These are phyloP conservation scores for Nakataea oryzae DNA, from an alignment of 2,329 filamentous ascomycete genomes.

Conservation along the genomic window DNA sequence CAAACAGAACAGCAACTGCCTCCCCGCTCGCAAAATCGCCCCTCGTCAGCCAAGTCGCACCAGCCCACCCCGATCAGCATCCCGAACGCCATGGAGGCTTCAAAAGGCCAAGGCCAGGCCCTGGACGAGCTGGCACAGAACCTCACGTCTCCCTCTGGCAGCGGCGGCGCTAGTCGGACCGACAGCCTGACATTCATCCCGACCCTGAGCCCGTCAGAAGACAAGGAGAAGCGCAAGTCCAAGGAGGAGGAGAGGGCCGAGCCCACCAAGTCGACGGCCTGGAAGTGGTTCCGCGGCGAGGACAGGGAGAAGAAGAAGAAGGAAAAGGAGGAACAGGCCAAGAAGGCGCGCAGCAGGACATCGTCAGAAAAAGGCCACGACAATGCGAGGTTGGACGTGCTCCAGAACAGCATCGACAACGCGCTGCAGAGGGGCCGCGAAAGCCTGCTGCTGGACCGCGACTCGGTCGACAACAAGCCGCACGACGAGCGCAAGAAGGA, in stretches of 20 bases:
- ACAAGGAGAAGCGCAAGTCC: slow-evolving; percentile 61
- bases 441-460: slow-evolving; percentile 73
- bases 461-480: slow-evolving; percentile 55
- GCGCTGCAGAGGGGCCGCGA: slow-evolving; percentile 59
- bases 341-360: slow-evolving; percentile 53
- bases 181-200: slow-evolving; percentile 75
- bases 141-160: slow-evolving; percentile 55
- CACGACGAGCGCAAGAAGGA: slow-evolving; percentile 79
- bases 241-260: slow-evolving; percentile 38
- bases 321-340: slow-evolving; percentile 42
- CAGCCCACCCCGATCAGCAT: slow-evolving; percentile 5
- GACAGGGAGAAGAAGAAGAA: slow-evolving; percentile 50
- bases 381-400: slow-evolving; percentile 71
- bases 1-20: slow-evolving; percentile 14
- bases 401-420: slow-evolving; percentile 79
- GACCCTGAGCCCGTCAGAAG: slow-evolving; percentile 52
- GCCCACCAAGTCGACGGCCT: slow-evolving; percentile 43
- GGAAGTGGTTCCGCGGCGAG: slow-evolving; percentile 26
- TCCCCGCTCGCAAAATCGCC: slow-evolving; percentile 19
- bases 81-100: neutral
- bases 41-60: slow-evolving; percentile 6
- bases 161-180: slow-evolving; percentile 55
- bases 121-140: slow-evolving; percentile 56
- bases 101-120: slow-evolving; percentile 30
- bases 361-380: slow-evolving; percentile 55